Evolutionary conservation across 2,329 filamentous ascomycete species (phyloP).

Genomic region (Diplodia corticola): DNA sequence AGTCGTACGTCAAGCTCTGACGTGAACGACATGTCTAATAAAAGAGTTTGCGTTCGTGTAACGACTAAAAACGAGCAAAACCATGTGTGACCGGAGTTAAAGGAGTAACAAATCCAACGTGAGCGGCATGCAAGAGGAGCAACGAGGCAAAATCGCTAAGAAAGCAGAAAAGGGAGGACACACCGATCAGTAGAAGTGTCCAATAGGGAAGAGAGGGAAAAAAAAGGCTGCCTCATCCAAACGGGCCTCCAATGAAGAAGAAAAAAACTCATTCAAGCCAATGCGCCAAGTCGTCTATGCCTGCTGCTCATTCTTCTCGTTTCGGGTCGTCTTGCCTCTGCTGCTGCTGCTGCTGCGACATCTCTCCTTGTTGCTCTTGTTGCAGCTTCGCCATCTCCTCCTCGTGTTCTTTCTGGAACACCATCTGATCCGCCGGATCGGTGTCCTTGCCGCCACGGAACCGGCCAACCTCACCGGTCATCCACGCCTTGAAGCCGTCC

Average conservation of each 20-base stretch:
- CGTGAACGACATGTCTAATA: neutral
- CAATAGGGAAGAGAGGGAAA: neutral
- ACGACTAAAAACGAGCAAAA: neutral
- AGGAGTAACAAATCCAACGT: neutral
- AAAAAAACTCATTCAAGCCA: neutral
- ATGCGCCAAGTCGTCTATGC: slow-evolving; percentile 1
- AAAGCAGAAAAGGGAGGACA: neutral
- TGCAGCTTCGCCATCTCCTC: neutral
- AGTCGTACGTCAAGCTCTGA: neutral
- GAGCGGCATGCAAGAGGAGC: slow-evolving; percentile 2
- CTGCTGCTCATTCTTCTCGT: neutral
- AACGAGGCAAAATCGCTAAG: slow-evolving; percentile 13
- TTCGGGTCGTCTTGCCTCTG: neutral
- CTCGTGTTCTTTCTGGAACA: neutral
- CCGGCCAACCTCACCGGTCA: slow-evolving; percentile 5
- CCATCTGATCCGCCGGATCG: slow-evolving; percentile 8
- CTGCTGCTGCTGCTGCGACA: neutral
- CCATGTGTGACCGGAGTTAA: neutral
- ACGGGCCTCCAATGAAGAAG: neutral
- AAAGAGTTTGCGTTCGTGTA: slow-evolving; percentile 2
- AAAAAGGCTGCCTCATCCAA: neutral
- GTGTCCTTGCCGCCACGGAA: neutral
- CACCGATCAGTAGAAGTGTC: neutral
- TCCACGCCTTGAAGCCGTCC: slow-evolving; percentile 2
- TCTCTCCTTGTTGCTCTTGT: neutral